Conservation (phyloP, 495 filamentous ascomycete species). For the Xylaria cubensis region DNA sequence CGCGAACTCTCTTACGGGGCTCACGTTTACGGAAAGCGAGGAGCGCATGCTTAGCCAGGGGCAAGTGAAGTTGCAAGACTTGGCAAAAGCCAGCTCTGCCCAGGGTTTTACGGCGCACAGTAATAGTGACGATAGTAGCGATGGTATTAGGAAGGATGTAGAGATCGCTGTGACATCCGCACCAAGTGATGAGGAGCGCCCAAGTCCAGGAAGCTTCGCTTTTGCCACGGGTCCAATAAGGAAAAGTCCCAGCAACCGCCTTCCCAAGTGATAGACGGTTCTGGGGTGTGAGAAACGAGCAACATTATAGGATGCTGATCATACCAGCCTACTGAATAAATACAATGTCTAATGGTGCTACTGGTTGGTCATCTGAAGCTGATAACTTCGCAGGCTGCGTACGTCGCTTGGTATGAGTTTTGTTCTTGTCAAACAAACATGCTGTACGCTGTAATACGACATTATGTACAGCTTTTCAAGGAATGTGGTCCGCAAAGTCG, state of each 20-base stretch:
- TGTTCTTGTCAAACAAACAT: background rate
- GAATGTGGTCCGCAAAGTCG: background rate
- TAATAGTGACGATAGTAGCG: slow-evolving; percentile 18
- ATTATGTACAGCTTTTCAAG: background rate
- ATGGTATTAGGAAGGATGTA: slow-evolving; percentile 23
- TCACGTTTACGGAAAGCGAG: slow-evolving; percentile 51
- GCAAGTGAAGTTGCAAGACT: slow-evolving; percentile 39
- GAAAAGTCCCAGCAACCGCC: slow-evolving; percentile 8
- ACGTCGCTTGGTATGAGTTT: background rate
- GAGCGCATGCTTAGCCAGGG: slow-evolving; percentile 44
- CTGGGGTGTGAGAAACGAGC: background rate
- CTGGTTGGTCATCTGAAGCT: background rate
- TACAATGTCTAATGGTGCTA: background rate
- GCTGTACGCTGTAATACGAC: background rate
- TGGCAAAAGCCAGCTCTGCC: slow-evolving; percentile 19
- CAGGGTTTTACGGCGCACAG: background rate
- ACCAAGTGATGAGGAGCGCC: slow-evolving; percentile 9
- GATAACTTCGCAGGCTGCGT: background rate
- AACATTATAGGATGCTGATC: background rate
- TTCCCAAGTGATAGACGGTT: background rate
- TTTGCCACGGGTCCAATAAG: slow-evolving; percentile 12
- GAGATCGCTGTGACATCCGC: slow-evolving; percentile 21
- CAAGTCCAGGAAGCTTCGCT: background rate
- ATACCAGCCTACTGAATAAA: background rate
- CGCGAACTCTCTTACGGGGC: slow-evolving; percentile 36